Percentiles rank a stretch among this genome's conserved stretches.
Evolutionary conservation across 83 land plant species (phyloP).

Genomic region (Diphasiastrum complanatum): DNA sequence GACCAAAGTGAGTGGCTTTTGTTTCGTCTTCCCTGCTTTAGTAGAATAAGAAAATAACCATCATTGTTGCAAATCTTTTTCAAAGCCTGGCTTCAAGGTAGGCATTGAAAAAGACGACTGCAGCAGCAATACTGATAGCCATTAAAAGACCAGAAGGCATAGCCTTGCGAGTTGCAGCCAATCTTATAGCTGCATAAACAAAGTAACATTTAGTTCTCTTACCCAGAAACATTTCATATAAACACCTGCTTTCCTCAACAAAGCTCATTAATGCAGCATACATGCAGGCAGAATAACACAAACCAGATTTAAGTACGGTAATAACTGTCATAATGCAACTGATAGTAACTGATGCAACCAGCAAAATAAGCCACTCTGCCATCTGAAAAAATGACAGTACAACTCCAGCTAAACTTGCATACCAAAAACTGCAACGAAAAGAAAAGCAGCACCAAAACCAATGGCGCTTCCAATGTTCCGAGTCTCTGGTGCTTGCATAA

Average conservation of each 20-base stretch:
- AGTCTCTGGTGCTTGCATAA: constrained; percentile 32
- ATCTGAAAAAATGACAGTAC: neutral
- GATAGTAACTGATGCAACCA: neutral
- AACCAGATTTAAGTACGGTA: neutral
- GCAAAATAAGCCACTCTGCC: neutral
- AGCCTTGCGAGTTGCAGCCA: constrained; percentile 26
- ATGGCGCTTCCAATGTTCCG: constrained; percentile 31
- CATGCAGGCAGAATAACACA: neutral
- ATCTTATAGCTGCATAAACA: constrained; percentile 26
- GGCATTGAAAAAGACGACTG: constrained; percentile 24
- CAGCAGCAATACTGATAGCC: constrained; percentile 28
- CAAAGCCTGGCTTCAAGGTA: constrained; percentile 28
- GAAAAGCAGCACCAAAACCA: constrained; percentile 27
- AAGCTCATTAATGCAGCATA: neutral
- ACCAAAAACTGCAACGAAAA: constrained; percentile 36
- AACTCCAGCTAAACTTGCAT: neutral
- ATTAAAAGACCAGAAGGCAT: constrained; percentile 26
- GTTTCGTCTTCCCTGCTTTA: too few relatives aligned
- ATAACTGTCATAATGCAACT: neutral
- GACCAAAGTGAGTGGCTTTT: too few relatives aligned
- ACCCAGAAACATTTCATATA: neutral
- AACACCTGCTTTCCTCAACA: neutral
- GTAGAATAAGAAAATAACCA: too few relatives aligned
- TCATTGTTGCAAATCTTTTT: too few relatives aligned
- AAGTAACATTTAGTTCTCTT: neutral